Evolutionary conservation across 2,329 filamentous ascomycete species (phyloP), one percentile per base, ranked within the genome.

Genomic region (Xylaria sp.): DNA sequence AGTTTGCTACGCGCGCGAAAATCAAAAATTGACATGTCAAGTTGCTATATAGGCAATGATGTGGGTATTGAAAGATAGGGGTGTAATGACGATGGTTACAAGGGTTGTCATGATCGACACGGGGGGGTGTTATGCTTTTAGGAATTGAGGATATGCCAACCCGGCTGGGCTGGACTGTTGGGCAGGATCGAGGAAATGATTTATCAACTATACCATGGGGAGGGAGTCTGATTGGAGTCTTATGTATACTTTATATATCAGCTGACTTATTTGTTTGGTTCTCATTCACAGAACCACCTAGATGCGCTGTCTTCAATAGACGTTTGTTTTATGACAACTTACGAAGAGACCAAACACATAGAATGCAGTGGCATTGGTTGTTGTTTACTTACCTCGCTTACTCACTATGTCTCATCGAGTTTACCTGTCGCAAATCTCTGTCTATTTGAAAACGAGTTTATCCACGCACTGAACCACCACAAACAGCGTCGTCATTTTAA

Each of bases 181-280:
- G 57, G 43, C 9, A 55, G 52, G 52, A 55, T 63, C 61, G 49
- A 46, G 69, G 54, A 54, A 62, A 64, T 67, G 55, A 55, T 52
- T 67, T 67, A 64, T 62, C 41, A 67, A 25, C 62, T 66, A 71
- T 71, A 71, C 69, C 69, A 71, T 20, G 36, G 60, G 61, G 56
- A 33, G 56, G 55, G 54, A 49, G 43, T 61, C n/a, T 56, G 33
- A 36, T 48, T 48, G 66, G 59, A 61, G 62, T 64, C 43, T 7
- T 28, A 58, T 66, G 58, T 66, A 55, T 10, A 55, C 6, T 36
- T 36, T 55, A 66, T 54, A 23, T 46, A 63, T 49, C n/a, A 43
- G 39, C 28, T 56, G 41, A 43, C 28, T 57, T 46, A 49, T 69
- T 36, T 56, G 59, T 49, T 64, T 15, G 46, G 36, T 56, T 68